Evolutionary conservation across 1,139 yeast species (phyloP).

Genomic region (Hyphopichia khmerensis): DNA sequence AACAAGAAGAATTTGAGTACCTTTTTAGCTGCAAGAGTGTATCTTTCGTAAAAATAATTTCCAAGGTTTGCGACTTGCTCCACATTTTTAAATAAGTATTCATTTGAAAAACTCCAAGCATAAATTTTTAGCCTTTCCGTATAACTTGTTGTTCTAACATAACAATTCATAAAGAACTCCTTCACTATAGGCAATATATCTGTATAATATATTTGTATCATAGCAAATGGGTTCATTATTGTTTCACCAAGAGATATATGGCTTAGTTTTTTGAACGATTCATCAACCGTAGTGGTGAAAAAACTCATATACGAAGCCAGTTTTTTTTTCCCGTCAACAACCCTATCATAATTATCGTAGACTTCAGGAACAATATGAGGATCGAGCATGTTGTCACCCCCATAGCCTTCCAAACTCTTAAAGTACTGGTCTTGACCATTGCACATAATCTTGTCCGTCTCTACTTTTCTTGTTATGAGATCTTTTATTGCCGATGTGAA

Average conservation of each 20-base stretch:
- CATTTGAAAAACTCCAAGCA: constrained; percentile 17
- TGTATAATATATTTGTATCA: constrained; percentile 8
- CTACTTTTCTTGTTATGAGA: constrained; percentile 8
- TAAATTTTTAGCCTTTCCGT: constrained; percentile 11
- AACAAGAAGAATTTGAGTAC: constrained; percentile 9
- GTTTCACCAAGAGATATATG: constrained; percentile 12
- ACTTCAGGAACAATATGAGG: too few relatives aligned
- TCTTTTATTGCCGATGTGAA: constrained; percentile 11
- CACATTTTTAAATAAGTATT: constrained; percentile 9
- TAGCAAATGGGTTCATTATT: constrained; percentile 11
- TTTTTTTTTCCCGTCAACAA: background rate
- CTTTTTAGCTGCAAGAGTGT: constrained; percentile 8
- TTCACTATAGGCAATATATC: constrained; percentile 10
- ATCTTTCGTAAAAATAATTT: constrained; percentile 3
- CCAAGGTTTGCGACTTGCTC: background rate
- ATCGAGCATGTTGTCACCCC: constrained; percentile 1
- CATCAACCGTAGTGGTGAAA: background rate
- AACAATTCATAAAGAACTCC: constrained; percentile 1
- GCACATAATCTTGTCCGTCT: background rate
- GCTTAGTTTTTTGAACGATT: background rate
- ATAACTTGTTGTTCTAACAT: constrained; percentile 4
- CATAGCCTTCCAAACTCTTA: constrained; percentile 9
- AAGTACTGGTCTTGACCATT: constrained; percentile 3
- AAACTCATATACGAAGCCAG: background rate
- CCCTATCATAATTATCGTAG: too few relatives aligned